Conservation (phyloP, 1,284 basidiomycete species). For the Tilletia caries region DNA sequence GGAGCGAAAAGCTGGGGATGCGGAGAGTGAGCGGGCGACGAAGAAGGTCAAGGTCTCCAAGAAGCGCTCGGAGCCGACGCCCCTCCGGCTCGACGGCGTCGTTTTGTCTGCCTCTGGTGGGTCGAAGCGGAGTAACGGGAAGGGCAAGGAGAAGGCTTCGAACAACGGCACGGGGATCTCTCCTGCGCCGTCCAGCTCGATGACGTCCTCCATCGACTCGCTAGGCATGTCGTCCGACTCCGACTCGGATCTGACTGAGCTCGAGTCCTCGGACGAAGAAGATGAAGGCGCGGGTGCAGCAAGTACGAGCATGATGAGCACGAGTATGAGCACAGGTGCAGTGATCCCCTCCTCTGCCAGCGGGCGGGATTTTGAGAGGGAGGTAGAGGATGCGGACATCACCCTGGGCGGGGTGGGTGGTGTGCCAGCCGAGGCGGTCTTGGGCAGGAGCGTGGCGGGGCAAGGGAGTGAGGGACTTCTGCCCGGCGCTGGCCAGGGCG, state of each 20-base stretch:
- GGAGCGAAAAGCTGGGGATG: constrained; percentile 9
- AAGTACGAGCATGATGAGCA: no score
- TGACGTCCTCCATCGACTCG: background rate
- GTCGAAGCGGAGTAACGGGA: constrained; percentile 7
- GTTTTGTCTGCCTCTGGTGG: background rate
- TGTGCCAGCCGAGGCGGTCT: background rate
- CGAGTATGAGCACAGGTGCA: background rate
- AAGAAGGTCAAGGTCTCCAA: constrained; percentile 12
- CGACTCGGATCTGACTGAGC: constrained; percentile 16
- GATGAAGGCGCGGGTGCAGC: background rate
- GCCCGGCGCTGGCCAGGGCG: no score
- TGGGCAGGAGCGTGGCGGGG: constrained; percentile 2
- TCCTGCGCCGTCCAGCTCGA: background rate
- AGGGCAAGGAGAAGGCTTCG: constrained; percentile 8
- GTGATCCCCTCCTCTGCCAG: background rate
- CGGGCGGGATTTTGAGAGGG: no score
- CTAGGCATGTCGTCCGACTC: background rate
- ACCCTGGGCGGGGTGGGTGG: background rate
- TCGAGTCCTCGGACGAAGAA: background rate
- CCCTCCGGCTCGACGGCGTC: constrained; percentile 1
- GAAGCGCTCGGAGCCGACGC: background rate
- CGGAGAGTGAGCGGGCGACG: background rate
- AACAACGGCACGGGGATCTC: background rate
- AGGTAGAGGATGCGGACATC: background rate
- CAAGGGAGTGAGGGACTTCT: background rate